phyloP scores from a whole-genome alignment of 2,329 filamentous ascomycete species.

The Cadophora sp. region DNA sequence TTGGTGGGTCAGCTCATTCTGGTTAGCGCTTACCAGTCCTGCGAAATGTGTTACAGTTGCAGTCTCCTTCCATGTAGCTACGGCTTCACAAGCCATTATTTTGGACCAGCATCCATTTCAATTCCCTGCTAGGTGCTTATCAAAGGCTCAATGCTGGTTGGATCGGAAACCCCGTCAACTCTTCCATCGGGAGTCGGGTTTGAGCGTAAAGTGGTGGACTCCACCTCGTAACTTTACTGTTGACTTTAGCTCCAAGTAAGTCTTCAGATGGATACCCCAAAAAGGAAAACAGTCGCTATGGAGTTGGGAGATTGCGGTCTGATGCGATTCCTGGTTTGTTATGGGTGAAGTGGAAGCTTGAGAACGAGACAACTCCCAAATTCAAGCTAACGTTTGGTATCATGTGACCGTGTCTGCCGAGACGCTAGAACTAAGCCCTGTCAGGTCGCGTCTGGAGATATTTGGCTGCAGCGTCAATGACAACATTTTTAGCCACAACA shows the following conservation, averaged over 20 bases:
- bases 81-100: background rate
- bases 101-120: background rate
- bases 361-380: background rate
- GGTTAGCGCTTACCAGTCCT: conserved; percentile 4
- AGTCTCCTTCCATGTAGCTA: background rate
- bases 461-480: background rate
- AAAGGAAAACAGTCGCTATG: background rate
- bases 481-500: background rate
- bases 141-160: background rate
- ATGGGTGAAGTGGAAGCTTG: background rate
- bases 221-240: background rate
- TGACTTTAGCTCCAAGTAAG: background rate
- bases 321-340: background rate
- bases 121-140: background rate
- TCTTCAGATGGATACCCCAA: background rate
- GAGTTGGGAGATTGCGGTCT: background rate
- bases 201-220: background rate
- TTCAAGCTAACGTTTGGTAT: background rate
- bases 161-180: background rate
- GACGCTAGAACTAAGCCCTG: conserved; percentile 23
- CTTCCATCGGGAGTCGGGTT: background rate
- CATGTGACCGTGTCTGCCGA: conserved; percentile 3
- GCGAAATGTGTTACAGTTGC: background rate
- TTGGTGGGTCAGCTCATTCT: background rate
- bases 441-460: conserved; percentile 4